Percentiles rank a stretch among this genome's conserved stretches.
These are phyloP conservation scores for Fibroporia radiculosa DNA, from an alignment of 768 basidiomycete species.

Conservation along the genomic window DNA sequence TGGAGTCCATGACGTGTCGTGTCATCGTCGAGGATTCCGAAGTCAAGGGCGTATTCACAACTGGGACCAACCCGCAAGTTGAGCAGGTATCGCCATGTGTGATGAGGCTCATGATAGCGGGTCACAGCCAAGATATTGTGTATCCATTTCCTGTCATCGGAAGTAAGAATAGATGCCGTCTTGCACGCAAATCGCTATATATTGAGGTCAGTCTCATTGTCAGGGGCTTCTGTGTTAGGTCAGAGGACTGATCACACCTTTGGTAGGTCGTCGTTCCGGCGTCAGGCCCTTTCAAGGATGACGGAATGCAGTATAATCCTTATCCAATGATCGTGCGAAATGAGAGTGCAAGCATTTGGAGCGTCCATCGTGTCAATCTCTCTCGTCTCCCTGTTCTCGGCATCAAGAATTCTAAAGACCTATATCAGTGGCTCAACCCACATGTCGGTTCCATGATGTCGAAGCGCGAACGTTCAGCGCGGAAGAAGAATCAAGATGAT, in stretches of 20 bases:
- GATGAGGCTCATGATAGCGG: conserved; percentile 24
- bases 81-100: conserved; percentile 25
- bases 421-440: conserved; percentile 24
- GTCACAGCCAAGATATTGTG: conserved; percentile 19
- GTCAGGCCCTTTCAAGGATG: conserved; percentile 12
- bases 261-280: conserved; percentile 26
- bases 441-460: conserved; percentile 28
- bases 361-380: conserved; percentile 33
- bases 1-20: conserved; percentile 3
- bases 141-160: conserved; percentile 41
- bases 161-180: conserved; percentile 28
- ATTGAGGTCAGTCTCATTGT: conserved; percentile 25
- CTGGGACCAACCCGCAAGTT: background rate
- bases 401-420: conserved; percentile 3
- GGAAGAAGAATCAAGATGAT: conserved; percentile 17
- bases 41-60: background rate
- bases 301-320: conserved; percentile 15
- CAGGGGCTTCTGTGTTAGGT: background rate
- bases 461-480: conserved; percentile 18
- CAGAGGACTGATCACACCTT: conserved; percentile 6
- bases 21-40: background rate
- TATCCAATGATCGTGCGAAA: conserved; percentile 21
- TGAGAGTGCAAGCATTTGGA: conserved; percentile 19
- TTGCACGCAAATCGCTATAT: conserved; percentile 50
- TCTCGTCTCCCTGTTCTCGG: conserved; percentile 27